Base-by-base conservation (phyloP, 2,329 filamentous ascomycete species). In the Trichoderma sp. region DNA sequence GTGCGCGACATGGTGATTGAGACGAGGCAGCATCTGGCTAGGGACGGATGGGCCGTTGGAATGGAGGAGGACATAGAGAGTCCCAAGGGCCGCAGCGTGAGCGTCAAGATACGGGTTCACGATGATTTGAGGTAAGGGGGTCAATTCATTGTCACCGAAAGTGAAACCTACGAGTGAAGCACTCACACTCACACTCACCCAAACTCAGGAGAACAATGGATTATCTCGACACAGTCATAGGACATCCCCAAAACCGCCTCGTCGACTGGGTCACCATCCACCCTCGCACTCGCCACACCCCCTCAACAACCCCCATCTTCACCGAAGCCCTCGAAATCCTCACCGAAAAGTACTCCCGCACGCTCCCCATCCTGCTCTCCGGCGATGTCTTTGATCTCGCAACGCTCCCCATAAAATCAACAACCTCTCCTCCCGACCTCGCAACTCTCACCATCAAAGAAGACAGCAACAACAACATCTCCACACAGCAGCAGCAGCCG, bases 231-330 rank as follows among this genome's bases (percentile, higher is more conserved):
- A 88, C 87, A 0, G 88, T 93, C 9, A 83, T 92, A 61, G 86
- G 85, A 1, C 85, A 88, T 71, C 79, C 82, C 5, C 80, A 84
- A 36, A 78, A 84, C 73, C 82, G 86, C 11, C 84, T 87, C 34
- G 86, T 91, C 66, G 90, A 92, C 82, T 93, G 89, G 83, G 82
- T 93, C 69, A 92, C 91, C 47, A 89, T 93, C 70, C 91, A 93
- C 78, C 90, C 90, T 3, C 85, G 91, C n/a, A 88, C 87, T 59
- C 84, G 88, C 47, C 82, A 81, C 73, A 92, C 90, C 15, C 86
- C 89, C 1, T 91, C 88, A 39, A 88, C 85, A 32, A 83, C 84
- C 1, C 88, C 90, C 8, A 91, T 92, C 71, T 85, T 88, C 76
- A 82, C 89, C 47, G 88, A 89, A 53, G 88, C 90, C 0, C 87